These are phyloP conservation scores for Pseudogymnoascus sp. DNA, from an alignment of 2,329 filamentous ascomycete species.

Conservation along the genomic window DNA sequence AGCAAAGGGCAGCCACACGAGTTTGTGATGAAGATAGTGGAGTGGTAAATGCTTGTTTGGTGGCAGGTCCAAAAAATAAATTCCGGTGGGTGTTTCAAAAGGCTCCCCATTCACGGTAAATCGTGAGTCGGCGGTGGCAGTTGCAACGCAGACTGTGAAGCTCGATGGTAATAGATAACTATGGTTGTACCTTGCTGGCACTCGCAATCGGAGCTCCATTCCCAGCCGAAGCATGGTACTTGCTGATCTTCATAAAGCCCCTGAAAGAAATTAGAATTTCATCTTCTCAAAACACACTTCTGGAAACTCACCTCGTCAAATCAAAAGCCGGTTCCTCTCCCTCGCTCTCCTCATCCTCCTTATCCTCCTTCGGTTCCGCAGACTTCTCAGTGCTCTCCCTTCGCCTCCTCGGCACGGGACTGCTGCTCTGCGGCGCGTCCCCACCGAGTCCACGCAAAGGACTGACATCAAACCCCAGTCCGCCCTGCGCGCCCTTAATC, in stretches of 20 bases:
- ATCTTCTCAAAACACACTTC: not conserved
- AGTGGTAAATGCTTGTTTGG: not conserved
- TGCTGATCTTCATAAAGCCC: slow-evolving; percentile 9
- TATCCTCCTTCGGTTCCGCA: slow-evolving; percentile 19
- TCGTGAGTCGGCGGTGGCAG: not conserved
- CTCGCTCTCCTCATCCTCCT: slow-evolving; percentile 28
- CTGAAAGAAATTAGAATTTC: not conserved
- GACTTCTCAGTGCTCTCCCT: slow-evolving; percentile 14
- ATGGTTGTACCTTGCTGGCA: not conserved
- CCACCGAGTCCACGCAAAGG: slow-evolving; percentile 42
- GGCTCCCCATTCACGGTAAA: not conserved
- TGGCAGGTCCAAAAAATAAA: not conserved
- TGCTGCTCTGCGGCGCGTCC: slow-evolving; percentile 46
- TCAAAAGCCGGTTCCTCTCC: slow-evolving; percentile 50
- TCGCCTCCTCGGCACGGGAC: slow-evolving; percentile 38
- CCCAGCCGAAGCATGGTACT: slow-evolving; percentile 1
- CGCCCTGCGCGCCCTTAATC: slow-evolving; percentile 14
- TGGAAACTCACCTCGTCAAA: slow-evolving; percentile 24
- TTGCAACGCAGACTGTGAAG: not conserved
- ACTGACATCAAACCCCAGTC: slow-evolving; percentile 48
- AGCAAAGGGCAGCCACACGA: not conserved
- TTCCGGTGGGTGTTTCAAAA: not conserved
- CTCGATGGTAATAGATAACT: not conserved
- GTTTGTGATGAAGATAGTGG: not conserved
- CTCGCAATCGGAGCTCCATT: not conserved